Evolutionary conservation across 1,139 yeast genomes (phyloP).

Genomic region (Maudiozyma humilis): DNA sequence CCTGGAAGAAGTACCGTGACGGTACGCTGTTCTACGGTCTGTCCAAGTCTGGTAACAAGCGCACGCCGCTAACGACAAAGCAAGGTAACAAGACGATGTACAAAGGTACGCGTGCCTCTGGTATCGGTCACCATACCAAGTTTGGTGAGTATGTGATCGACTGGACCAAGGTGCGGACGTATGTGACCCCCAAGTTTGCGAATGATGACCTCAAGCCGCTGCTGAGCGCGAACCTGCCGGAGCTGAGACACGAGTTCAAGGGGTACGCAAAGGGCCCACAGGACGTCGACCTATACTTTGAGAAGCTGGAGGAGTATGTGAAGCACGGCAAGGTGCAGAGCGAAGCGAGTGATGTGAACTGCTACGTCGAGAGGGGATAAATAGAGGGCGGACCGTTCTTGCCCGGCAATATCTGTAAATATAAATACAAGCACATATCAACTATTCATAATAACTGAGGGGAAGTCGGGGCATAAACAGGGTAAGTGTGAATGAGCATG

Average conservation of each 20-base stretch:
- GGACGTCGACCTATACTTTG: constrained; percentile 66
- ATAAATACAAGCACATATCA: no score
- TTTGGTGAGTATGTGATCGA: constrained; percentile 69
- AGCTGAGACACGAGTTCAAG: constrained; percentile 54
- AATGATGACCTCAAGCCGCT: constrained; percentile 56
- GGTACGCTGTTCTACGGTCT: constrained; percentile 79
- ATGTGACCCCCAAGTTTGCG: constrained; percentile 63
- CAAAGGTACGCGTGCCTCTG: constrained; percentile 93
- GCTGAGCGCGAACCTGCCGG: constrained; percentile 64
- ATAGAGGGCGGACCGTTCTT: no score
- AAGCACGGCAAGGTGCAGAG: constrained; percentile 47
- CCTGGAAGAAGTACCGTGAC: constrained; percentile 81
- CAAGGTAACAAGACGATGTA: constrained; percentile 91
- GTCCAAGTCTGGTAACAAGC: constrained; percentile 69
- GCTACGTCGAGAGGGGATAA: constrained; percentile 27
- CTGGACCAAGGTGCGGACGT: constrained; percentile 85
- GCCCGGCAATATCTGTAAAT: background rate
- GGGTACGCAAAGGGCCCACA: constrained; percentile 68
- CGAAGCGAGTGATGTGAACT: constrained; percentile 24
- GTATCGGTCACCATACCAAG: constrained; percentile 73
- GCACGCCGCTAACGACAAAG: constrained; percentile 81
- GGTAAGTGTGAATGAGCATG: no score
- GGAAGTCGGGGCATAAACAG: background rate
- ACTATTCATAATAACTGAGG: background rate
- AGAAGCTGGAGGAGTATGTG: constrained; percentile 65